A percentile compares a stretch with the other conserved stretches of the same genome.
Evolutionary conservation across 2,329 filamentous ascomycete genomes (phyloP).

Genomic region (Exophiala spinifera): DNA sequence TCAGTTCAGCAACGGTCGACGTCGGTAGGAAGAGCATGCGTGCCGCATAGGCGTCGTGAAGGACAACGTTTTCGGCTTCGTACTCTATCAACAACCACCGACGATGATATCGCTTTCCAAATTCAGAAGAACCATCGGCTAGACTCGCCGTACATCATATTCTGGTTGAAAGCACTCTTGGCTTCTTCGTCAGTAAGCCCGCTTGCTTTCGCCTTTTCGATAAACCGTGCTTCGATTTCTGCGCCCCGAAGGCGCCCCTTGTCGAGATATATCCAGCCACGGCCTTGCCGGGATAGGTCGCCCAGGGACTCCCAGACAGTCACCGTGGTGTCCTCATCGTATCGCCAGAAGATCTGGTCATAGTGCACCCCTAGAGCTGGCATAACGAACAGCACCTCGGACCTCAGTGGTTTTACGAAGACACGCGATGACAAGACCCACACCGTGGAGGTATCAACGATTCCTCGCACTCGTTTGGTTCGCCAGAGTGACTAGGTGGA

Average conservation of each 20-base stretch:
- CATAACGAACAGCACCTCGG: too few relatives aligned
- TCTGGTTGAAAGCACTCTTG: slow-evolving; percentile 53
- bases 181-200: slow-evolving; percentile 54
- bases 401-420: too few relatives aligned
- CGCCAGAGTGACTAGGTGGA: too few relatives aligned
- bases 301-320: slow-evolving; percentile 60
- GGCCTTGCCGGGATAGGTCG: slow-evolving; percentile 53
- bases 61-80: slow-evolving; percentile 52
- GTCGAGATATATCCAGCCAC: slow-evolving; percentile 60
- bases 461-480: too few relatives aligned
- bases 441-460: too few relatives aligned
- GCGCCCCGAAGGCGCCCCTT: slow-evolving; percentile 48
- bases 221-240: slow-evolving; percentile 52
- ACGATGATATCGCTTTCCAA: slow-evolving; percentile 42
- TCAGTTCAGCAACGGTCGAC: neutral
- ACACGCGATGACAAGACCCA: too few relatives aligned
- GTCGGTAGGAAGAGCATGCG: neutral
- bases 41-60: slow-evolving; percentile 41
- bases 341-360: slow-evolving; percentile 56
- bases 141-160: slow-evolving; percentile 58
- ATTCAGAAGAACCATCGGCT: slow-evolving; percentile 48
- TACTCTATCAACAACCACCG: slow-evolving; percentile 54
- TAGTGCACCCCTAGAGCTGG: slow-evolving; percentile 60
- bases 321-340: slow-evolving; percentile 54
- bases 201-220: slow-evolving; percentile 45